Evolutionary conservation across 768 basidiomycete species (phyloP), one percentile per base, ranked within the genome.

Genomic region (Trichaptum fuscoviolaceum): DNA sequence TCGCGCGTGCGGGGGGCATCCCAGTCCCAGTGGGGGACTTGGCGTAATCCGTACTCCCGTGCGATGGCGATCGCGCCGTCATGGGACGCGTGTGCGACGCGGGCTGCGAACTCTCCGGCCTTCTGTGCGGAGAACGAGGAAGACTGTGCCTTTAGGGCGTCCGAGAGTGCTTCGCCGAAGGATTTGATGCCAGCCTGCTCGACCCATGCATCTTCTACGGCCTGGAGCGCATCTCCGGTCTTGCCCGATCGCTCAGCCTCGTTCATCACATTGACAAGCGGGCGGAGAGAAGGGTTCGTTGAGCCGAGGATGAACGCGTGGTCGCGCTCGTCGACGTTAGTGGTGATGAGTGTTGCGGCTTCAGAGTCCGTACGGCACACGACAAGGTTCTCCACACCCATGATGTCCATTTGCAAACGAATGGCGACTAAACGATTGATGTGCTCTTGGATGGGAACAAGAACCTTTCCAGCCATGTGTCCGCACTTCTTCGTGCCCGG

Each of bases 361-460:
- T 99, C 96, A 4, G 96, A 96, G 75, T 99, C 96, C 2, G 97
- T 99, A 65, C 97, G 88, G 8, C 95, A 92, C 74, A 99, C 85
- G 72, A 92, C 86, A 70, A 99, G 85, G 78, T 97, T 98, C 73
- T 93, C 91, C 61, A 97, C 95, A 65, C 96, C 96, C 95, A 99
- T 96, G 75, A 99, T 92, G 75, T 99, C 97, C 75, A 90, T 98
- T 79, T 99, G 97, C 58, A 98, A 84, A 27, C 97, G 93, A 74
- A 99, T 96, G 58, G 97, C 96, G 63, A 98, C 89, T 66, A 99
- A 89, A 64, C 97, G 93, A 78, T 97, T 97, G 79, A 99, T 96
- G 79, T 99, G 97, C 82, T 99, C 97, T 58, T 87, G 87, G 74
- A 99, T 95, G 57, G 97, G 96, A 12, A 99, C 97, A 72, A 99